Evolutionary conservation across 2,329 filamentous ascomycete genomes (phyloP).

Genomic region (Fusarium sublunatum): DNA sequence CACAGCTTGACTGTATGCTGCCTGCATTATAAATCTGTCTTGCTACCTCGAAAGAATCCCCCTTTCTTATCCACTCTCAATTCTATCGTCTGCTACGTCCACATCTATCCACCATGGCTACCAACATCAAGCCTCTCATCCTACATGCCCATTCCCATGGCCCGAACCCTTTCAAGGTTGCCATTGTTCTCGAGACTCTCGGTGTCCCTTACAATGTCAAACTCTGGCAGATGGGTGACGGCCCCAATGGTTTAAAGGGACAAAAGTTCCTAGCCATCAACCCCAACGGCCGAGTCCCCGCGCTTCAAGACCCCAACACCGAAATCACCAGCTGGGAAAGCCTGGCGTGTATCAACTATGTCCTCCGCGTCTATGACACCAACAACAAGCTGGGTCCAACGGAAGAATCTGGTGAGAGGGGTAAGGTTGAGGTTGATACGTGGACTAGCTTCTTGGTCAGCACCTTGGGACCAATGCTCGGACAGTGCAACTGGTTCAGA

Average conservation of each 20-base stretch:
- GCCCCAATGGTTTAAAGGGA: conserved; percentile 36
- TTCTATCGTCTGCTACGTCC: no score
- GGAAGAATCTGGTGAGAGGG: conserved; percentile 12
- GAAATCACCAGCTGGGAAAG: conserved; percentile 46
- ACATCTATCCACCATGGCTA: not conserved
- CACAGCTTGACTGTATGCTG: no score
- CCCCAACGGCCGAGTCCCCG: conserved; percentile 49
- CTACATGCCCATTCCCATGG: conserved; percentile 13
- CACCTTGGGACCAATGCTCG: conserved; percentile 15
- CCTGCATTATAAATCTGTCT: no score
- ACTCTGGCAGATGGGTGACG: conserved; percentile 20
- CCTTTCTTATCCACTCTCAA: no score
- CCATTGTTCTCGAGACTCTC: conserved; percentile 48
- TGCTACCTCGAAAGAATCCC: no score
- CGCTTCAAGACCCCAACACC: conserved; percentile 49
- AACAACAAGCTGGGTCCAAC: conserved; percentile 20
- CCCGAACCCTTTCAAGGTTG: conserved; percentile 44
- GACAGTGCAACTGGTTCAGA: conserved; percentile 26
- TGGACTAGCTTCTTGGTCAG: conserved; percentile 28
- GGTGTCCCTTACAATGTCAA: conserved; percentile 44
- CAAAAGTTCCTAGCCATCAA: conserved; percentile 47
- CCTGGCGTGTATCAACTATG: conserved; percentile 39
- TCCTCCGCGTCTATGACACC: conserved; percentile 35
- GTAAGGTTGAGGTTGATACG: conserved; percentile 13
- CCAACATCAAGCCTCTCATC: conserved; percentile 13